Conservation (phyloP, 1,284 basidiomycete species). For the Calocybe gambosa region DNA sequence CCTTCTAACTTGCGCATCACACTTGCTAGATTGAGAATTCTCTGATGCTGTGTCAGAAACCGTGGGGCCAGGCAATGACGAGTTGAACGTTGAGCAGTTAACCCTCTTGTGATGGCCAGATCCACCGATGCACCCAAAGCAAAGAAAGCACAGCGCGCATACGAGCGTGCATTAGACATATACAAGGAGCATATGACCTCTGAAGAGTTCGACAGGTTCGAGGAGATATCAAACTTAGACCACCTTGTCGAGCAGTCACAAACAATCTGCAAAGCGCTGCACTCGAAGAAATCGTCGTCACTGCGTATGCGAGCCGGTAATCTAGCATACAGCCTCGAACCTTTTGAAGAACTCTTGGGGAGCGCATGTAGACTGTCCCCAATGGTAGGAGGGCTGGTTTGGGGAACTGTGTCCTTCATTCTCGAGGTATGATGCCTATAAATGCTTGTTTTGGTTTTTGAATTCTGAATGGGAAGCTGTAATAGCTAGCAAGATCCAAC, state of each 20-base stretch:
- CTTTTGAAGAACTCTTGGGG: neutral
- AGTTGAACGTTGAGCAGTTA: no score
- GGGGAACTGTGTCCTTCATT: neutral
- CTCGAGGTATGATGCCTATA: neutral
- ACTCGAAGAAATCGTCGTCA: neutral
- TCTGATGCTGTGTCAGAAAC: no score
- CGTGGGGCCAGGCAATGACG: no score
- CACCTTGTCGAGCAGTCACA: conserved; percentile 1
- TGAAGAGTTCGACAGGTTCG: conserved; percentile 1
- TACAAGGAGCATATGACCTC: conserved; percentile 4
- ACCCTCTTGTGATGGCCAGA: no score
- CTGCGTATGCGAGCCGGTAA: neutral
- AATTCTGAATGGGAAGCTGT: no score
- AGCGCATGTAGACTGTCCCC: neutral
- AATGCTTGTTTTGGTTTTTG: no score
- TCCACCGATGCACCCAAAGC: no score
- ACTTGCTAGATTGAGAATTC: no score
- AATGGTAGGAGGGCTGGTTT: neutral
- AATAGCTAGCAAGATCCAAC: conserved; percentile 4
- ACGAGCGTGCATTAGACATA: neutral
- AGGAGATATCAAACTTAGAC: neutral
- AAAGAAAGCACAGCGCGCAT: neutral
- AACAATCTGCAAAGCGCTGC: neutral
- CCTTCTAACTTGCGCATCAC: no score
- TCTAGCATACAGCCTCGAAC: neutral